A percentile compares a stretch with the other conserved stretches of the same genome.
These are phyloP conservation scores for Candida sp. DNA, from an alignment of 1,139 yeast species.

Conservation along the genomic window DNA sequence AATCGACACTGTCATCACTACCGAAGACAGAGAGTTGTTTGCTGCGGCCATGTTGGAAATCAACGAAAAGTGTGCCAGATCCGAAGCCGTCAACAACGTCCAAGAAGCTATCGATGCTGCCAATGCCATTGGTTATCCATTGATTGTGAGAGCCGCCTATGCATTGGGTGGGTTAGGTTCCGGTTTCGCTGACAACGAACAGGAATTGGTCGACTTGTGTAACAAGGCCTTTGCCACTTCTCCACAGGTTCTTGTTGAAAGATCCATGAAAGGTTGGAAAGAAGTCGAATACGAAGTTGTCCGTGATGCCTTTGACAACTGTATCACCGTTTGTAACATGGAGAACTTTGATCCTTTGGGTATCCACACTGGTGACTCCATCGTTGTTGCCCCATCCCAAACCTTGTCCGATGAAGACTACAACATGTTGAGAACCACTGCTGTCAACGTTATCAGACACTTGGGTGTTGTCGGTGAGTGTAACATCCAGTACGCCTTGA, in stretches of 20 bases:
- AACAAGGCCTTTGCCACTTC: constrained; percentile 77
- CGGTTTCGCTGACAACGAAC: constrained; percentile 87
- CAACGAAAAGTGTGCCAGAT: constrained; percentile 94
- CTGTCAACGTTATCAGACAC: constrained; percentile 96
- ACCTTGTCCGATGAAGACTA: constrained; percentile 96
- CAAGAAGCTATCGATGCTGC: constrained; percentile 95
- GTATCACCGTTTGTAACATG: constrained; percentile 99
- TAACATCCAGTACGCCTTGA: constrained; percentile 96
- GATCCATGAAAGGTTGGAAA: constrained; percentile 98
- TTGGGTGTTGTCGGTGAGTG: constrained; percentile 99
- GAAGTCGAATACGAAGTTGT: constrained; percentile 99
- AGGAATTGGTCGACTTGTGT: constrained; percentile 53
- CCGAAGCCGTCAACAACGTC: constrained; percentile 91
- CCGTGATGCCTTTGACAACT: constrained; percentile 94
- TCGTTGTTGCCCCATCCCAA: constrained; percentile 99
- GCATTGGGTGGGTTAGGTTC: constrained; percentile 99
- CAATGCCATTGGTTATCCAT: constrained; percentile 87
- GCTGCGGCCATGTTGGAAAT: constrained; percentile 95
- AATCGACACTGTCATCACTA: constrained; percentile 90
- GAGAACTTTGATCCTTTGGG: constrained; percentile 99
- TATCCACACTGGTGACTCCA: constrained; percentile 98
- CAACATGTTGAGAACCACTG: constrained; percentile 98
- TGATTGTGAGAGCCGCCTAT: constrained; percentile 97
- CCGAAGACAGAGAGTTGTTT: constrained; percentile 97
- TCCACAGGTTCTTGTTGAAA: constrained; percentile 96